Evolutionary conservation across 129 eudicot genomes (phyloP).

Genomic region (Daucus carota): DH1_v3.0 NC_030381.2:18796501-18797000

Average conservation of each 20-base stretch:
- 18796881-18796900: too few relatives aligned
- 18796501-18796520: neutral
- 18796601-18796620: slow-evolving; percentile 65
- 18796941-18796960: slow-evolving; percentile 65
- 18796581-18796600: slow-evolving; percentile 33
- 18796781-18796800: too few relatives aligned
- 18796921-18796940: slow-evolving; percentile 75
- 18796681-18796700: slow-evolving; percentile 61
- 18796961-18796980: slow-evolving; percentile 93
- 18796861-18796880: too few relatives aligned
- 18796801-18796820: too few relatives aligned
- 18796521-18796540: slow-evolving; percentile 54
- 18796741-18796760: too few relatives aligned
- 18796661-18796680: slow-evolving; percentile 53
- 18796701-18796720: slow-evolving; percentile 68
- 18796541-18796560: slow-evolving; percentile 34
- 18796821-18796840: too few relatives aligned
- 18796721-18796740: neutral
- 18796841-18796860: too few relatives aligned
- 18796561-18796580: slow-evolving; percentile 57
- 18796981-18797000: slow-evolving; percentile 63
- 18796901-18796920: slow-evolving; percentile 61
- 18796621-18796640: slow-evolving; percentile 66
- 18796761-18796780: too few relatives aligned
- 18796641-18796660: slow-evolving; percentile 66